These are phyloP conservation scores for Arthrobotrys entomopaga DNA, from an alignment of 2,329 filamentous ascomycete species.

Conservation along the genomic window DNA sequence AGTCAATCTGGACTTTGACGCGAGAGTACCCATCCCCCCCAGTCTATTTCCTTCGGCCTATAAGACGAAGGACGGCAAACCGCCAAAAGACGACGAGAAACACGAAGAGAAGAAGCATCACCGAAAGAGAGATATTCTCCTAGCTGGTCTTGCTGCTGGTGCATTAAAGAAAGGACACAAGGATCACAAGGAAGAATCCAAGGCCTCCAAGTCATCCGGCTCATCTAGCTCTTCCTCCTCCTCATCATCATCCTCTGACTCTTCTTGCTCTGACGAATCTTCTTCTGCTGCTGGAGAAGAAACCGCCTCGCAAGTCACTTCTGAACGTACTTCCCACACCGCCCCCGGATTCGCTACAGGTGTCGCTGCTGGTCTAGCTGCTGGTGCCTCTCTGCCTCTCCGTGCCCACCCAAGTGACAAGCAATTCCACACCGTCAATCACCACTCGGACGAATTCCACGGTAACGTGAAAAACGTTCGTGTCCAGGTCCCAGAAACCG, in stretches of 20 bases:
- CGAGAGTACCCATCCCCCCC: constrained; percentile 98
- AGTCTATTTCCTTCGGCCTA: constrained; percentile 99
- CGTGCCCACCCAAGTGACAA: constrained; percentile 48
- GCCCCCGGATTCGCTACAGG: constrained; percentile 36
- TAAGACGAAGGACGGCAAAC: constrained; percentile 71
- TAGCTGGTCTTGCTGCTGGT: constrained; percentile 64
- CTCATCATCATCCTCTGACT: constrained; percentile 46
- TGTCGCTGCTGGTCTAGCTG: constrained; percentile 44
- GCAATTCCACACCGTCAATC: constrained; percentile 54
- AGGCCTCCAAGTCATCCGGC: constrained; percentile 28
- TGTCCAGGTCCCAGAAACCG: constrained; percentile 46
- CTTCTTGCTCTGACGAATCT: constrained; percentile 55
- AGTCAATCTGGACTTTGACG: constrained; percentile 99
- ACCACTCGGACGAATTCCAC: constrained; percentile 54
- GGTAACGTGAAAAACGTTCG: constrained; percentile 60
- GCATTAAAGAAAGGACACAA: constrained; percentile 65
- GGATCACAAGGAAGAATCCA: constrained; percentile 58
- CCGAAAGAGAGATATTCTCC: constrained; percentile 86
- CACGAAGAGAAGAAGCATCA: constrained; percentile 75
- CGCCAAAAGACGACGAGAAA: constrained; percentile 66
- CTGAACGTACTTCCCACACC: constrained; percentile 53
- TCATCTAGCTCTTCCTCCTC: constrained; percentile 12
- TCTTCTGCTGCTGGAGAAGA: constrained; percentile 53
- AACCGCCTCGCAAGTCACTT: constrained; percentile 55
- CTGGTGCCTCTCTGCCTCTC: constrained; percentile 40